These are phyloP conservation scores for Cordia subcordata DNA, from an alignment of 257 asterid genomes.

Conservation along the genomic window DNA sequence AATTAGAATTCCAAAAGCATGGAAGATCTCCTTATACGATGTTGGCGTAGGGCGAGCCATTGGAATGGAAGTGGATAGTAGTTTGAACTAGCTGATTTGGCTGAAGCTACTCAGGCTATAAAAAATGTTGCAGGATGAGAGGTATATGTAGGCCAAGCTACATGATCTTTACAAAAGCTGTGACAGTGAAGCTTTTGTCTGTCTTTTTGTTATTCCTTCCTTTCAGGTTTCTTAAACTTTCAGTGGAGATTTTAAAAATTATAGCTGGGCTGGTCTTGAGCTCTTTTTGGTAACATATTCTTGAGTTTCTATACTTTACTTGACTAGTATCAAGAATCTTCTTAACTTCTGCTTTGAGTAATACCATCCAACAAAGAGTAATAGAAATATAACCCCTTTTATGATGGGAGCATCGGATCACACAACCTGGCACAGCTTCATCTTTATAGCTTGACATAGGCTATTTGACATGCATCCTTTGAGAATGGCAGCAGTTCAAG, in stretches of 20 bases:
- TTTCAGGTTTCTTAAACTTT: conserved; percentile 44
- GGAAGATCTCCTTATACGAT: conserved; percentile 5
- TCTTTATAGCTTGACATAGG: too few relatives aligned
- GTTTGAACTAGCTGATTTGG: background rate
- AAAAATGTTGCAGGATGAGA: background rate
- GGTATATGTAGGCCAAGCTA: conserved; percentile 53
- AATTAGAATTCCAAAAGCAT: conserved; percentile 25
- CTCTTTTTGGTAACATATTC: conserved; percentile 24
- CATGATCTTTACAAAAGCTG: conserved; percentile 29
- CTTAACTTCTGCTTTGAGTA: conserved; percentile 36
- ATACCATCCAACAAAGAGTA: conserved; percentile 26
- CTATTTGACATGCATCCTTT: too few relatives aligned
- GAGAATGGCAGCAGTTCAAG: too few relatives aligned
- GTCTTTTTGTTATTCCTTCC: conserved; percentile 24
- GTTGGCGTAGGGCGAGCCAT: conserved; percentile 38
- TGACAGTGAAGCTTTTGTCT: conserved; percentile 44
- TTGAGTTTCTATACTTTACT: conserved; percentile 52
- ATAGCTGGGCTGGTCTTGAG: conserved; percentile 10
- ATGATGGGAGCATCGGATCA: background rate
- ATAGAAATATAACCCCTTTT: background rate
- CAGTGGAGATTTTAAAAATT: conserved; percentile 26
- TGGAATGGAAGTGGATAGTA: background rate
- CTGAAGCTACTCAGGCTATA: conserved; percentile 8
- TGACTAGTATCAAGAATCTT: conserved; percentile 35
- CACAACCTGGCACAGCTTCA: too few relatives aligned